These are phyloP conservation scores for Calocera viscosa DNA, from an alignment of 768 basidiomycete genomes.

Conservation along the genomic window DNA sequence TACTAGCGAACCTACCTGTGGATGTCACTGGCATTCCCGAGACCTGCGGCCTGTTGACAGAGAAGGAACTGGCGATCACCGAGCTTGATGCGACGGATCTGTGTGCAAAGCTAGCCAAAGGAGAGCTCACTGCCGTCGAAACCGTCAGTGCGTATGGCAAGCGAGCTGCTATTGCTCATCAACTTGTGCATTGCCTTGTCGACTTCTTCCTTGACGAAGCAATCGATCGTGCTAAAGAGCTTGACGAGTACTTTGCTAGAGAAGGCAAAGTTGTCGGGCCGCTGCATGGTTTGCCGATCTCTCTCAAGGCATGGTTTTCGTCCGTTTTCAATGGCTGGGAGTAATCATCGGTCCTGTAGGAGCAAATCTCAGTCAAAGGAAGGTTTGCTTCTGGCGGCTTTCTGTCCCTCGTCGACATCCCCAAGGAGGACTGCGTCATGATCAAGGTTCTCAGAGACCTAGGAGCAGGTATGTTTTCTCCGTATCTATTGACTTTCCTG, in stretches of 20 bases:
- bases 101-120: neutral
- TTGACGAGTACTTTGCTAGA: conserved; percentile 48
- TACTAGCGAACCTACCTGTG: conserved; percentile 10
- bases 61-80: conserved; percentile 28
- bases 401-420: conserved; percentile 14
- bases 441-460: neutral
- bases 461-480: neutral
- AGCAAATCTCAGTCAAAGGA: conserved; percentile 2
- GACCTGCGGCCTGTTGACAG: conserved; percentile 26
- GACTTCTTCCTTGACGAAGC: conserved; percentile 69
- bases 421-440: conserved; percentile 15
- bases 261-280: conserved; percentile 58
- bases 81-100: conserved; percentile 11
- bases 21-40: conserved; percentile 28
- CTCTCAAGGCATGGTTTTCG: conserved; percentile 21
- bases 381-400: conserved; percentile 2
- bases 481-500: conserved; percentile 11
- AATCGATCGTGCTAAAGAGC: conserved; percentile 45
- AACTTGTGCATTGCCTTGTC: conserved; percentile 46
- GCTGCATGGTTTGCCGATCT: conserved; percentile 20
- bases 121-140: neutral
- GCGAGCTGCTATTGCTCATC: neutral
- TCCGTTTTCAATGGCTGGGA: neutral
- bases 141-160: neutral
- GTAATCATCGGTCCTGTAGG: neutral